Evolutionary conservation across 2,329 filamentous ascomycete species (phyloP), one percentile per base, ranked within the genome.

Genomic region (Colletotrichum tropicale): DNA sequence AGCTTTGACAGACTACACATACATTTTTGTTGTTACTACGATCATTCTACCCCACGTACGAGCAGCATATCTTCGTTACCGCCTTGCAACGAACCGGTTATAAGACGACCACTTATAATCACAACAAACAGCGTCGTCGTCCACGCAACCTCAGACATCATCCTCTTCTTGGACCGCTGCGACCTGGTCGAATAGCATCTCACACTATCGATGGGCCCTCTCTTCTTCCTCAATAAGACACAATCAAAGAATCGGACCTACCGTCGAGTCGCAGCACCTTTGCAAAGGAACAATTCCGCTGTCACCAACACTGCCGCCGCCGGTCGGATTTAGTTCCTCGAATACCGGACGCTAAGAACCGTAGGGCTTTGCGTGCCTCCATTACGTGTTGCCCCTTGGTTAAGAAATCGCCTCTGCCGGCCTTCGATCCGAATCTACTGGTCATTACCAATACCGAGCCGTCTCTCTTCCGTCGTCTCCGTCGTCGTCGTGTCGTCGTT

Each of bases 401-500:
- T 58, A 5, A n/a, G 13, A 65, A 48, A n/a, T 70, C 67, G 60
- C 66, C 70, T 66, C 62, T 58, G 26, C 61, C 32, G 36, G 32
- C 55, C 18, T 75, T 75, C 30, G 70, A 65, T 48, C 38, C 64
- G 55, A 56, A 66, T 73, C 64, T 68, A 58, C 30, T 62, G 43
- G 64, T n/a, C 72, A 75, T 75, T 73, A 75, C 73, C 73, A 75
- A 73, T 68, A 75, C 62, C 61, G 36, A 48, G 43, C 43, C 43
- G 43, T 48, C n/a, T 21, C 43, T 48, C 18, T 48, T 48, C 43
- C 43, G 43, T 48, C n/a, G 43, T 48, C n/a, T 48, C 43, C 43
- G 43, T 48, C 43, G 43, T 48, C n/a, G 43, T 43, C 38, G 38
- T 43, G 68, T 43, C 64, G 55, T 62, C 18, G 62, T 64, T 61